Evolutionary conservation across 148 eudicot species (phyloP).

Genomic region (Camellia lanceoleosa): DNA sequence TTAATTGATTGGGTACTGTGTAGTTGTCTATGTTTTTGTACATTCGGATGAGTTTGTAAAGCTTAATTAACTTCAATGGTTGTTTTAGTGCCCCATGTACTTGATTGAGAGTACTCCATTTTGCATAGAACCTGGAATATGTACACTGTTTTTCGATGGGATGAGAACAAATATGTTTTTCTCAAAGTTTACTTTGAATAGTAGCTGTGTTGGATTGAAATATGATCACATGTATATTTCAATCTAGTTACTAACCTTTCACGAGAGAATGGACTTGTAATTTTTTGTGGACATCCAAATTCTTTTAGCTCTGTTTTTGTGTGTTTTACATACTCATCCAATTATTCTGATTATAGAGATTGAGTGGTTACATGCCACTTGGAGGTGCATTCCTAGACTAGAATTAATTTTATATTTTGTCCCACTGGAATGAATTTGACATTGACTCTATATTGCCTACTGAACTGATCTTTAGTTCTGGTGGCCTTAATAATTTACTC

Average conservation of each 20-base stretch:
- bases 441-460: neutral
- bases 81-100: neutral
- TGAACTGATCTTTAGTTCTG: constrained; percentile 1
- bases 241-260: neutral
- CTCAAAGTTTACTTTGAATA: neutral
- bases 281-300: neutral
- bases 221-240: neutral
- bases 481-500: neutral
- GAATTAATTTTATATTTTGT: neutral
- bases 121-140: neutral
- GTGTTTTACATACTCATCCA: neutral
- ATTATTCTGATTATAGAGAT: neutral
- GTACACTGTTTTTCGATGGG: neutral
- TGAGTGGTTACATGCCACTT: neutral
- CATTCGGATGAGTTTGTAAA: neutral
- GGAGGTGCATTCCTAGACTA: neutral
- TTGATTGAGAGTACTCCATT: neutral
- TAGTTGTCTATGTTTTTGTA: neutral
- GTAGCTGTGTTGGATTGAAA: neutral
- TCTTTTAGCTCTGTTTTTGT: no score
- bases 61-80: neutral
- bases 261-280: neutral
- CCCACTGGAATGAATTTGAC: neutral
- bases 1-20: neutral
- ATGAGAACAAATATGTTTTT: neutral